phyloP scores from a whole-genome alignment of 306 rosid genomes.

The Mimosa pudica region DNA sequence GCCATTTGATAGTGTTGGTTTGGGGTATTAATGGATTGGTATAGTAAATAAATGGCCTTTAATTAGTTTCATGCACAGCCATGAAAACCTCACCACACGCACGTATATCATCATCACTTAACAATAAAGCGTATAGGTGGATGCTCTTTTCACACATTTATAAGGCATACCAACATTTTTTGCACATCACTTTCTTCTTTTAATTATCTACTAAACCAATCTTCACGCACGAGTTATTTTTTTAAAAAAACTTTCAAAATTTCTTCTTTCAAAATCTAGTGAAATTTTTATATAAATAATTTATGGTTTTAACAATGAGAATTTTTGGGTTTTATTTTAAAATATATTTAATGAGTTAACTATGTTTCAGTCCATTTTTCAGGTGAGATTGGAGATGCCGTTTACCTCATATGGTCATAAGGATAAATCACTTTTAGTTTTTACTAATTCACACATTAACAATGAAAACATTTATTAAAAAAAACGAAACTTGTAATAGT shows the following conservation, averaged over 20 bases:
- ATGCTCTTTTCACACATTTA: slow-evolving; percentile 83
- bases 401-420: too few species aligned
- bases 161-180: slow-evolving; percentile 50
- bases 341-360: too few species aligned
- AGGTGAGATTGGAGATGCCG: too few species aligned
- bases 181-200: slow-evolving; percentile 42
- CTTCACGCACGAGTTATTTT: neutral
- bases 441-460: too few species aligned
- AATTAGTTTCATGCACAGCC: slow-evolving; percentile 61
- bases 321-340: too few species aligned
- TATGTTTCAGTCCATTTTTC: too few species aligned
- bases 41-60: slow-evolving; percentile 68
- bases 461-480: too few species aligned
- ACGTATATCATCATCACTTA: slow-evolving; percentile 25
- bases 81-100: slow-evolving; percentile 49
- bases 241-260: too few species aligned
- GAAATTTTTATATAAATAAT: too few species aligned
- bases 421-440: too few species aligned
- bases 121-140: slow-evolving; percentile 62
- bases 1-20: slow-evolving; percentile 62
- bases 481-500: too few species aligned
- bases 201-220: slow-evolving; percentile 14
- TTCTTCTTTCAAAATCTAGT: neutral
- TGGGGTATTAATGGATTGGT: slow-evolving; percentile 77
- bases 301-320: neutral